Base-by-base conservation (phyloP, 768 basidiomycete genomes). In the Trametes cingulata region DNA sequence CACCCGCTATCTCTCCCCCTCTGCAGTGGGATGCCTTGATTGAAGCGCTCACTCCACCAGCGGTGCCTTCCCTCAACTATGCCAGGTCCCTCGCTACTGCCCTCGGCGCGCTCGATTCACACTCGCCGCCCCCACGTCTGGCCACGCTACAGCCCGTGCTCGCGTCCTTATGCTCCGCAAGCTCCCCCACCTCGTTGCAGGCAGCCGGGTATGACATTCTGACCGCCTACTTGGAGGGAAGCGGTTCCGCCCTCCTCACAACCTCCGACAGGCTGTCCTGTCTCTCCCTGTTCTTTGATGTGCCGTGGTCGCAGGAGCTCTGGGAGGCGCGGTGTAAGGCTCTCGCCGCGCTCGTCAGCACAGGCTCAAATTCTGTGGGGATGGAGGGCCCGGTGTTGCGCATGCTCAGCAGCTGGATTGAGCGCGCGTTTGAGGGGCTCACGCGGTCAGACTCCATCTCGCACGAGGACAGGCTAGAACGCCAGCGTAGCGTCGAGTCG, bases 311-410 rank as follows among this genome's bases (percentile, higher is more conserved):
- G 3, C 63, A 73, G n/a, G 90, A 91, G 24, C 73, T 89, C 0
- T 90, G 90, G 80, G 88, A 90, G 63, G 76, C 83, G 1, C 81
- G 86, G 19, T 83, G 87, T 67, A 86, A 85, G 61, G 88, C 90
- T 1, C 75, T 91, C 1, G 74, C 81, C 4, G 82, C 87, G 3
- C 76, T 93, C 52, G 87, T 87, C 36, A 80, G 77, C 60, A 81
- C 76, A 40, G 88, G 87, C 6, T 66, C 74, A 2, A 85, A 88
- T 46, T 80, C 85, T 27, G 73, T 83, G 36, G 90, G 90, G 19
- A 81, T 90, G 65, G 90, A 91, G 71, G 69, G 75, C 8, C 73
- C 76, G 37, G 68, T 91, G 35, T 72, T 90, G 24, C 73, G 77
- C 40, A 70, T 86, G 48, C 74, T 91, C 42, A 82, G 82, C 63